Conservation (phyloP, 73 alveolate genomes). For the Tetrahymena thermophila region DNA sequence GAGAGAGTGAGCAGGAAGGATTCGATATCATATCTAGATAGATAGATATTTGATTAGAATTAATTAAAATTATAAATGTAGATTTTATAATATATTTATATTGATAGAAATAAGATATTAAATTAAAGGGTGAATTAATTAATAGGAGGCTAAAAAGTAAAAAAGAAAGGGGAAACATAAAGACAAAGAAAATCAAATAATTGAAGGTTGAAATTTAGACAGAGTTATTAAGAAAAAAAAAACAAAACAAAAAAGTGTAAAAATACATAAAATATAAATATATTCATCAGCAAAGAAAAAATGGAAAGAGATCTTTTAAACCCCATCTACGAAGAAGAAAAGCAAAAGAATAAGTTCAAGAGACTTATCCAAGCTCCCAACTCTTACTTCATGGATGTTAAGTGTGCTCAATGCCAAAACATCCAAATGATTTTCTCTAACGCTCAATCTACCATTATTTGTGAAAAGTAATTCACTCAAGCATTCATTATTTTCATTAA, state of each 20-base stretch:
- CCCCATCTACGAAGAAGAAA: slow-evolving; percentile 36
- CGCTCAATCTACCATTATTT: slow-evolving; percentile 15
- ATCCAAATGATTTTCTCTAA: slow-evolving; percentile 31
- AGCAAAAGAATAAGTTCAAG: slow-evolving; percentile 39
- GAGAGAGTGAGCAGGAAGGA: neutral
- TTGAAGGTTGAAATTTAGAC: slow-evolving; percentile 1
- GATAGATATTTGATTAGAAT: neutral
- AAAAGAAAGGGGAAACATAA: slow-evolving; percentile 1
- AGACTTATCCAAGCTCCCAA: slow-evolving; percentile 45
- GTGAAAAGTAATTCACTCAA: slow-evolving; percentile 21
- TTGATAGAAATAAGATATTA: neutral
- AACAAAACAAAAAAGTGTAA: neutral
- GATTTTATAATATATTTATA: neutral
- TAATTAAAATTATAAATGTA: neutral
- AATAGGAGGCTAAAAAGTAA: neutral
- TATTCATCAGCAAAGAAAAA: slow-evolving; percentile 2
- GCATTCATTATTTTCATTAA: neutral
- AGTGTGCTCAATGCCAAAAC: slow-evolving; percentile 22
- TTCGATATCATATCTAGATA: neutral
- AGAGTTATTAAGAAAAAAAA: neutral
- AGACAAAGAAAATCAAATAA: neutral
- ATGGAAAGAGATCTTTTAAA: slow-evolving; percentile 48
- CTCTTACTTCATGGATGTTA: slow-evolving; percentile 44
- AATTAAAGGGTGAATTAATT: neutral
- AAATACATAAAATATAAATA: neutral